Percentiles rank a stretch among this genome's conserved stretches.
Evolutionary conservation across 2,329 filamentous ascomycete species (phyloP).

Genomic region (Emydomyces testavorans): DNA sequence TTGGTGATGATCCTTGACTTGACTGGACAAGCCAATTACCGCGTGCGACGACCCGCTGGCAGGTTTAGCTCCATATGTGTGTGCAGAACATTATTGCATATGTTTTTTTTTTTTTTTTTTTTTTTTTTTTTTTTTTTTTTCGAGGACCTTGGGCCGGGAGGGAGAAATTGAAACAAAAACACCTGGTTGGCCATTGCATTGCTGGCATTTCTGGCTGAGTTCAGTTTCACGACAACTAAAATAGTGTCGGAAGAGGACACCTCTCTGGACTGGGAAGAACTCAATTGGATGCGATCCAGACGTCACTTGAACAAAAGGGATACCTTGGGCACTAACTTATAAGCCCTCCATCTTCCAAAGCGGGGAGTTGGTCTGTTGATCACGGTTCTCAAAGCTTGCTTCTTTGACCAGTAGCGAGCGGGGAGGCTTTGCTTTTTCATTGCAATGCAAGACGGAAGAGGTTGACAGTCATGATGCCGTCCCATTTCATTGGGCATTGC

Average conservation of each 20-base stretch:
- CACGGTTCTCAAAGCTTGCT: neutral
- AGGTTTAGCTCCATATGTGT: no score
- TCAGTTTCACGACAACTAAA: no score
- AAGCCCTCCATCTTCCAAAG: neutral
- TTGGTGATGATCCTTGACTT: neutral
- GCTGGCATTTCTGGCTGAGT: no score
- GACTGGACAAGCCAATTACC: neutral
- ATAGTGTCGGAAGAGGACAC: no score
- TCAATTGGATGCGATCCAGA: neutral
- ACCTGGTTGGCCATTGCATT: constrained; percentile 1
- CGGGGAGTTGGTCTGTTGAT: neutral
- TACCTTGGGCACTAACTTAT: no score
- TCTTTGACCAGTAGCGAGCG: no score
- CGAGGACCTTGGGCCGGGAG: neutral
- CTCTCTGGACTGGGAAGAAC: no score
- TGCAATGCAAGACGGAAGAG: no score
- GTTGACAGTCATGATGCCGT: neutral
- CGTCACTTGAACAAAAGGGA: neutral
- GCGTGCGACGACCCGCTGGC: neutral
- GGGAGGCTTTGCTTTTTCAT: no score
- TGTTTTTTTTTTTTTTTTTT: no score
- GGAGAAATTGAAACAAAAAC: neutral
- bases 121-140: no score
- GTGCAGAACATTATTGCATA: neutral
- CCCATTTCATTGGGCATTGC: neutral